Conservation (phyloP, 2,329 filamentous ascomycete genomes). For the Coniochaeta hoffmannii region DNA sequence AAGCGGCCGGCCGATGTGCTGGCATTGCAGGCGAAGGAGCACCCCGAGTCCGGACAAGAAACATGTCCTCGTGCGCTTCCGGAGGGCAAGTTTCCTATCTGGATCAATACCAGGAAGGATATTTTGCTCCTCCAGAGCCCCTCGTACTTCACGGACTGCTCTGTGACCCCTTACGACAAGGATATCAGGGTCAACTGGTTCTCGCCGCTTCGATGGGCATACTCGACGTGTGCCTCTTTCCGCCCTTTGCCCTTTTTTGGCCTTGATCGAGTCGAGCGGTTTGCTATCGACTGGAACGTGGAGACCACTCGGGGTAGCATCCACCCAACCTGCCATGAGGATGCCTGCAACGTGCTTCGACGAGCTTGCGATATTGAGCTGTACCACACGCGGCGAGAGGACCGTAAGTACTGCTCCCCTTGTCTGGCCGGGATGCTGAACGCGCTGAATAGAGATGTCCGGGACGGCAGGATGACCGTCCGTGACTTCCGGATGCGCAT, state of each 20-base stretch:
- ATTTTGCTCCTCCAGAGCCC: too few relatives aligned
- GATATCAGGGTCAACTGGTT: background rate
- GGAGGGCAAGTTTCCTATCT: too few relatives aligned
- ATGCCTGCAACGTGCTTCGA: background rate
- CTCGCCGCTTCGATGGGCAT: background rate
- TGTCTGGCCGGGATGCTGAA: background rate
- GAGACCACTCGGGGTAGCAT: background rate
- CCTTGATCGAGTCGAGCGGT: background rate
- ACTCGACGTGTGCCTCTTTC: background rate
- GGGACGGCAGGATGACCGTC: too few relatives aligned
- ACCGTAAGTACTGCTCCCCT: background rate
- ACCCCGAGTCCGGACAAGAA: too few relatives aligned
- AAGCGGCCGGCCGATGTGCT: too few relatives aligned
- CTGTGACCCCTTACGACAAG: background rate
- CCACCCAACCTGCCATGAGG: background rate
- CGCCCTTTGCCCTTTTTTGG: background rate
- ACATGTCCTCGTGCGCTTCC: too few relatives aligned
- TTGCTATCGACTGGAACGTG: background rate
- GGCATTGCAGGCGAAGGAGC: too few relatives aligned
- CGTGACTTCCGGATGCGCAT: too few relatives aligned
- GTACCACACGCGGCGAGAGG: background rate
- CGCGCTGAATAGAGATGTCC: too few relatives aligned
- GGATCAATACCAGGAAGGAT: too few relatives aligned
- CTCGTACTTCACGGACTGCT: too few relatives aligned
- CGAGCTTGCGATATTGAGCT: background rate